Base-by-base conservation (phyloP, 176 grass and related monocot species). In the Carex littledalei region DNA sequence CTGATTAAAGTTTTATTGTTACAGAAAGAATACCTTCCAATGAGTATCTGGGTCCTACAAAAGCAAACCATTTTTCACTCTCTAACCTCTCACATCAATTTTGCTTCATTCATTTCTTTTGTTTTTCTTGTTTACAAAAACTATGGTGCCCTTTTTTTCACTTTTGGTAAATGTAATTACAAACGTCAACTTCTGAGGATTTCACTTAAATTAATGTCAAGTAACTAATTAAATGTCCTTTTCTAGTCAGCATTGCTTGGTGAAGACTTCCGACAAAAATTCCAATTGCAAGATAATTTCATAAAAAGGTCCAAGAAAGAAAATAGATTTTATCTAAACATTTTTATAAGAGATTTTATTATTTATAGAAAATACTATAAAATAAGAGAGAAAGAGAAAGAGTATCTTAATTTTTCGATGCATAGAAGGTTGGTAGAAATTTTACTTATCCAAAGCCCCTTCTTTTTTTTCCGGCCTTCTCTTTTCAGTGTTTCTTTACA, bases 1-100 rank as follows among this genome's bases (percentile, higher is more conserved):
- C 22, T 37, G 63, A 83, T 64, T 69, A 69, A 76, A 11, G 8
- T 83, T 83, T 24, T 69, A 32, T 78, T 78, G 39, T 69, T 60
- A 83, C 49, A 69, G 41, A 83, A 69, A 83, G 41, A 67, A 50
- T 83, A 22, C 81, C 63, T 29, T 83, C 81, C 81, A 83, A 83
- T 83, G 81, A 83, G 81, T 83, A 83, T 63, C 8, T 67, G 63
- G 63, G 61, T 50, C 61, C 81, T 22, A 83, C 81, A 32, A 49
- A 18, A 29, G 3, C 81, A 69, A 45, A 10, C 81, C 62, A 60
- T 68, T 83, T 83, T 68, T 83, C 81, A 34, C 22, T 83, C 10
- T 54, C 45, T 68, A 50, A 67, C 5, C 63, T 83, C 62, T 67
- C 60, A 64, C 47, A 67, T 83, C 81, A 82, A 63, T 63, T 82